Percentiles rank a stretch among this genome's conserved stretches.
phyloP scores from a whole-genome alignment of 768 basidiomycete species.

The Macrocybe gigantea region DNA sequence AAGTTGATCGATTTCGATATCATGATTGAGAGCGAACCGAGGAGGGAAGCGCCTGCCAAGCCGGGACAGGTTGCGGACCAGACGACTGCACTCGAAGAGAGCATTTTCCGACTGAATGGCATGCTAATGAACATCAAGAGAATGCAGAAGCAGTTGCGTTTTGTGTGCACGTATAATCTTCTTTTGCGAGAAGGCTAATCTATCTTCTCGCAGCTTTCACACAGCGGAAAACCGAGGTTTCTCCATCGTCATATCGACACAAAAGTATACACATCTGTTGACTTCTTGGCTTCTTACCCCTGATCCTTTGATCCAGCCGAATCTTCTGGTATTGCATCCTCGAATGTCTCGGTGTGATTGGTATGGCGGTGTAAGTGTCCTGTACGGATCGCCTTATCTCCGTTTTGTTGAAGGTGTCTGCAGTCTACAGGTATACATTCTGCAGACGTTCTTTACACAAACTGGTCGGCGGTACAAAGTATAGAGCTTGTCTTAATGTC shows the following conservation, averaged over 20 bases:
- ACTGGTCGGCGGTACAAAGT: slow-evolving; percentile 89
- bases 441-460: slow-evolving; percentile 96
- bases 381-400: background rate
- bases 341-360: slow-evolving; percentile 72
- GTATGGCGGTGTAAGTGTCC: slow-evolving; percentile 78
- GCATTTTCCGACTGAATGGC: slow-evolving; percentile 84
- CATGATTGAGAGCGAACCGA: slow-evolving; percentile 97
- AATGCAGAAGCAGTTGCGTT: slow-evolving; percentile 88
- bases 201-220: slow-evolving; percentile 61
- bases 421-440: slow-evolving; percentile 87
- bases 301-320: slow-evolving; percentile 40
- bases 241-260: slow-evolving; percentile 84
- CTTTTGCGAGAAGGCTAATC: slow-evolving; percentile 1
- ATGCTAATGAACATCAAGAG: slow-evolving; percentile 87
- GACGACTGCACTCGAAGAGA: slow-evolving; percentile 91
- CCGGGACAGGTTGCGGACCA: slow-evolving; percentile 87
- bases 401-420: slow-evolving; percentile 2
- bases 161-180: background rate
- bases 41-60: slow-evolving; percentile 84
- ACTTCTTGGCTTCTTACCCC: background rate
- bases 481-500: slow-evolving; percentile 24
- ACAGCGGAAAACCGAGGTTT: slow-evolving; percentile 94
- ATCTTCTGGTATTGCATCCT: slow-evolving; percentile 92
- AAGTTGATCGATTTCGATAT: slow-evolving; percentile 96
- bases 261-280: slow-evolving; percentile 46